Evolutionary conservation across 2,329 filamentous ascomycete species (phyloP), one percentile per base, ranked within the genome.

Genomic region (Penicillium capsulatum): DNA sequence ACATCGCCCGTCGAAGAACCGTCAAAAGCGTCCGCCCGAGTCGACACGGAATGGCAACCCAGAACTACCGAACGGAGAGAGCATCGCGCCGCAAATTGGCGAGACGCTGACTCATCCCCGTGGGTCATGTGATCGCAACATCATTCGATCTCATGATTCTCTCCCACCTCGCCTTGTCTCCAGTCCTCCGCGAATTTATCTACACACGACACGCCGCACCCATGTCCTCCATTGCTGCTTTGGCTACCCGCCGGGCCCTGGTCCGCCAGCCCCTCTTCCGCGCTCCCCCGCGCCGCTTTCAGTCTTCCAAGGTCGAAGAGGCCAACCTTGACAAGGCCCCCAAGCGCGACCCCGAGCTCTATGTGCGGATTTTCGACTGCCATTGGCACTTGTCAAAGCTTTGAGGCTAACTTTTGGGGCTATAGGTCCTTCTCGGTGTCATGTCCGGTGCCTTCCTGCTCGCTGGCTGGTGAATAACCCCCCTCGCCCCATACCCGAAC

Each of bases 381-480:
- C 22, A 47, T 37, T 48, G 42, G 38, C 28, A 13, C 6, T 19
- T 15, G 3, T 22, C 24, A 31, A 22, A 43, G n/a, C 31, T 30
- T 31, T 42, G 15, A 24, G 20, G 38, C 51, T 55, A 50, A 60
- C 42, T 31, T 3, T 7, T 35, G 3, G 35, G 7, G 1, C 16
- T 44, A 33, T 60, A 97, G 92, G 81, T 97, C 62, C 84, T 98
- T 53, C 79, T 90, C 51, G 86, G 81, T 63, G 83, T 97, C 67
- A 95, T 97, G 88, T 82, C 84, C 59, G 83, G 83, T 66, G 85
- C 87, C 59, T 85, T 96, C 63, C 82, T 83, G 61, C 81, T 92
- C 58, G 91, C 87, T 54, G 91, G 91, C 65, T 94, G 83, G 81
- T 66, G 49, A 64, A 57, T 57, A 48, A n/a, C 41, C 42, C 38